phyloP scores from a whole-genome alignment of 1,284 basidiomycete genomes.

The Coniferiporia sulphurascens region DNA sequence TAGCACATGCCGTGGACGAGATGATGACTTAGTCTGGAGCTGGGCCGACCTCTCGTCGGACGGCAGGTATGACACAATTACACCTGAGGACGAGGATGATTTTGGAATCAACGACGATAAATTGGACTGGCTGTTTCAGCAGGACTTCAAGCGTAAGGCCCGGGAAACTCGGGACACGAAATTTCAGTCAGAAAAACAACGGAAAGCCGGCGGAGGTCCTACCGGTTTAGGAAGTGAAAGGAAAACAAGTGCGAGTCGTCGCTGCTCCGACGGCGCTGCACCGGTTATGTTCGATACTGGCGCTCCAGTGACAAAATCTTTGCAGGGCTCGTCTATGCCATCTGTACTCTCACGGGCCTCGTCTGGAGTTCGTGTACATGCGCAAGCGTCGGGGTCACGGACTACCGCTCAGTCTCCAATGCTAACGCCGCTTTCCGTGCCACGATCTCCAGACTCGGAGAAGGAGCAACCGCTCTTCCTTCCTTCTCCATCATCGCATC shows the following conservation, averaged over 20 bases:
- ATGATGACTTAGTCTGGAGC: not conserved
- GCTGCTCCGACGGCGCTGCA: not conserved
- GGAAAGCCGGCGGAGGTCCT: not conserved
- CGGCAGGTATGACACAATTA: not conserved
- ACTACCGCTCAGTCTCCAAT: not conserved
- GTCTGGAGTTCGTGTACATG: not conserved
- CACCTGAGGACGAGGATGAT: not conserved
- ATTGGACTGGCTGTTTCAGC: slow-evolving; percentile 1
- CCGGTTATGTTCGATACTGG: not conserved
- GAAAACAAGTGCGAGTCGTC: not conserved
- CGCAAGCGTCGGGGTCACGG: not conserved
- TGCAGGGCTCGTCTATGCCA: not conserved
- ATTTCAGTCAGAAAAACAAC: not conserved
- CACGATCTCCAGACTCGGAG: not conserved
- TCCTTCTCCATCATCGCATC: slow-evolving; percentile 4
- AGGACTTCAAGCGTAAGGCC: slow-evolving; percentile 1
- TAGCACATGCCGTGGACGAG: not conserved
- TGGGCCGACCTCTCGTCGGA: slow-evolving; percentile 8
- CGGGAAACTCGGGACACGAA: not conserved
- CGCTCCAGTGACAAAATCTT: not conserved
- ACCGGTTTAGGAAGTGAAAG: not conserved
- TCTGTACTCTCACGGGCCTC: not conserved
- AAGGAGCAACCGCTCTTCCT: not conserved
- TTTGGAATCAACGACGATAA: not conserved
- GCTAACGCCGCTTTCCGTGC: not conserved